These are phyloP conservation scores for Mycosphaerella arachidis DNA, from an alignment of 2,329 filamentous ascomycete genomes.

Conservation along the genomic window DNA sequence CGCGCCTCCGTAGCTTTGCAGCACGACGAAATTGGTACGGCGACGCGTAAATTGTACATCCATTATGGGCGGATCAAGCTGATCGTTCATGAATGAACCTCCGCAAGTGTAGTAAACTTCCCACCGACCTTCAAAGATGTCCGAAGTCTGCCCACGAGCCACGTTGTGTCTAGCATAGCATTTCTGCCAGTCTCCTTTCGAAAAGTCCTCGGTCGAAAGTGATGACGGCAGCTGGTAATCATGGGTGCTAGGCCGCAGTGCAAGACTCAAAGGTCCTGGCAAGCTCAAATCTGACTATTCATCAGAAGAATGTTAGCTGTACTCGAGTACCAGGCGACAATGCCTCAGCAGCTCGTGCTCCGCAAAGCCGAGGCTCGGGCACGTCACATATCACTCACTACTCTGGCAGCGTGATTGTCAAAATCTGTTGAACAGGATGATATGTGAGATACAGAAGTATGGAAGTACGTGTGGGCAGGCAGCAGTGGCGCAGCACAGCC, in stretches of 20 bases:
- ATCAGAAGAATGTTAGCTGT: no score
- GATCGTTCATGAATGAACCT: constrained; percentile 2
- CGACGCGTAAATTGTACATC: constrained; percentile 4
- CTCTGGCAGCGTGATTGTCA: background rate
- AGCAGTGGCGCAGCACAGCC: background rate
- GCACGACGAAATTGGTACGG: background rate
- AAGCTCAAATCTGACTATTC: background rate
- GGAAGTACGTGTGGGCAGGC: no score
- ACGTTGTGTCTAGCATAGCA: constrained; percentile 6
- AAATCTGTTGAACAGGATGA: no score
- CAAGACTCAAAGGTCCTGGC: background rate
- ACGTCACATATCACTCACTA: background rate
- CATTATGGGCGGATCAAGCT: constrained; percentile 11
- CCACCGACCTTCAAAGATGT: constrained; percentile 9
- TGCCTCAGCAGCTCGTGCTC: background rate
- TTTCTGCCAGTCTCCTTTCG: background rate
- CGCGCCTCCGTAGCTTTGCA: background rate
- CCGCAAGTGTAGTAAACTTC: constrained; percentile 10
- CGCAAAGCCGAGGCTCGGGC: no score
- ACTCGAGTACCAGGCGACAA: no score
- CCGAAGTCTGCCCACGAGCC: constrained; percentile 1
- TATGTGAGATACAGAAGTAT: no score
- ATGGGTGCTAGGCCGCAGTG: background rate
- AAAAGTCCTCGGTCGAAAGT: background rate
- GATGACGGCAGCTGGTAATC: constrained; percentile 6